phyloP scores from a whole-genome alignment of 352 stramenopile species.

The Globisporangium nunn region DNA sequence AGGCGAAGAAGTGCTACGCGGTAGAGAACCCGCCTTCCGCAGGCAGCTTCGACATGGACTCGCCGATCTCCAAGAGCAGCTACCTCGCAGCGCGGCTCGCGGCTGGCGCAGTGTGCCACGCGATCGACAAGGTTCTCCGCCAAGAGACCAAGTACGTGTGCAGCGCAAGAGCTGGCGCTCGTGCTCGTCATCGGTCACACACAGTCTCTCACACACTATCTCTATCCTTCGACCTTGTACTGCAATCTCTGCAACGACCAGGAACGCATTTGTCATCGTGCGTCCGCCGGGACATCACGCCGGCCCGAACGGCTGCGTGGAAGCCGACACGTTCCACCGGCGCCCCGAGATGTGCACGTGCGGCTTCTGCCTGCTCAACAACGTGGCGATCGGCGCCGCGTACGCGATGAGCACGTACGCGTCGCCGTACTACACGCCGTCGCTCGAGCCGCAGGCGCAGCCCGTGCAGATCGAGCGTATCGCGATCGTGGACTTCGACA shows the following conservation, averaged over 20 bases:
- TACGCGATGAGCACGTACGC: conserved; percentile 81
- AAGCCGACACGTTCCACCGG: conserved; percentile 1
- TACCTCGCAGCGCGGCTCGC: conserved; percentile 46
- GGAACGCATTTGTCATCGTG: conserved; percentile 88
- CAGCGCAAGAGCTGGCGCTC: no score
- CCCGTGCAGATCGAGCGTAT: conserved; percentile 23
- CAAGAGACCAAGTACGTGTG: conserved; percentile 46
- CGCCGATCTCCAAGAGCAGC: conserved; percentile 52
- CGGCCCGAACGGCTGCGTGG: conserved; percentile 33
- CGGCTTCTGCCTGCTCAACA: conserved; percentile 96
- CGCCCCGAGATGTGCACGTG: conserved; percentile 1
- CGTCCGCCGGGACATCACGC: conserved; percentile 59
- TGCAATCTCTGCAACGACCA: conserved; percentile 5
- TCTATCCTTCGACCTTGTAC: neutral
- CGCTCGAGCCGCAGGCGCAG: neutral
- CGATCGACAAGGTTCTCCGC: conserved; percentile 54
- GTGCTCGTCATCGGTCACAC: no score
- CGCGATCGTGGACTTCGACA: conserved; percentile 68
- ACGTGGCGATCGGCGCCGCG: conserved; percentile 90
- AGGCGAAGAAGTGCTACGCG: conserved; percentile 40
- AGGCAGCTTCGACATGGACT: conserved; percentile 56
- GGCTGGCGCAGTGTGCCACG: conserved; percentile 51
- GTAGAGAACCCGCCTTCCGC: conserved; percentile 35
- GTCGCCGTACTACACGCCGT: neutral
- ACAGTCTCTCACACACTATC: neutral